Evolutionary conservation across 2,329 filamentous ascomycete species (phyloP), one percentile per base, ranked within the genome.

Genomic region (Claviceps digitariae): DNA sequence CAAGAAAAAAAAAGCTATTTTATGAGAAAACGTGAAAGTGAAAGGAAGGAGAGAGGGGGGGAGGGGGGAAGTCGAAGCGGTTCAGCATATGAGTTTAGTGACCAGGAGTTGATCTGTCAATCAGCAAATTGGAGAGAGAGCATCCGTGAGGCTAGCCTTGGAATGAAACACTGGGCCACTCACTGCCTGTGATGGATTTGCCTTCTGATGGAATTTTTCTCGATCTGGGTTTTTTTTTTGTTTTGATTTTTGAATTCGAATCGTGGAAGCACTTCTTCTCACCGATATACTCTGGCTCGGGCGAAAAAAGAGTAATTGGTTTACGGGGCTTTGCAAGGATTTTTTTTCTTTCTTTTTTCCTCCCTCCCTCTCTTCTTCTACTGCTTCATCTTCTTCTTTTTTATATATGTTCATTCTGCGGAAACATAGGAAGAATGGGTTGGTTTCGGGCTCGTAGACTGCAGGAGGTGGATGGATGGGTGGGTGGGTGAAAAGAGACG

Each of bases 381-480:
- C 27, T 29, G 27, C 7, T 34, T 34, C 10, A 3, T 34, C 10
- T 8, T 17, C 21, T 23, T 44, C 21, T n/a, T 12, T 40, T 20
- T 40, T 47, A 2, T 31, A 10, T n/a, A 17, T 25, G 8, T 36
- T 38, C 21, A 38, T 23, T 21, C 13, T 38, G 34, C 34, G 47
- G 21, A 36, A 27, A 12, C 15, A 1, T 7, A 40, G 49, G 17
- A 45, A n/a, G 21, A 49, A 62, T 57, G 59, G 59, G 57, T 56
- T 60, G 54, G 57, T 56, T 60, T 54, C 20, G 57, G 59, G 61
- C 59, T 61, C 57, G 58, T 52, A 58, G 59, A 63, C 59, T 57
- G 54, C 55, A 54, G 62, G 59, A 61, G 59, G 17, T 58, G 53
- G 38, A 29, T 59, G 53, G 45, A 52, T 54, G 49, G 6, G 54